Percentiles rank a stretch among this genome's conserved stretches.
Evolutionary conservation across 176 grass and related monocot species (phyloP).

Genomic region (Bolboschoenus planiculmis): DNA sequence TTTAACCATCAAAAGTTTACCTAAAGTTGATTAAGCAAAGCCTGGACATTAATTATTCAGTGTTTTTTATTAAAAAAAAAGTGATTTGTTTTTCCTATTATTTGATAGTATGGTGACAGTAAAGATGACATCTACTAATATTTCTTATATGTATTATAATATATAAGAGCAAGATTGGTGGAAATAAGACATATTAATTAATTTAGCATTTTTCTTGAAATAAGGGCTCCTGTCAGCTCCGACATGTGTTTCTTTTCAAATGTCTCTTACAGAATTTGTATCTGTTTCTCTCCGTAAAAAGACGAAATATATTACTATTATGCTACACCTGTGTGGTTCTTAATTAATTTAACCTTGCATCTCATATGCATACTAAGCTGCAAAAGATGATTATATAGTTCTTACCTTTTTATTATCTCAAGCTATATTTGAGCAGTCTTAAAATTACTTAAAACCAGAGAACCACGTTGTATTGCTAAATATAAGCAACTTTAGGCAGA

Average conservation of each 20-base stretch:
- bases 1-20: too few species aligned
- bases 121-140: not conserved
- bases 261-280: too few species aligned
- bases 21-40: too few species aligned
- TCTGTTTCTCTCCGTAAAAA: too few species aligned
- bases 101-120: not conserved
- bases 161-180: too few species aligned
- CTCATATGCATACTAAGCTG: not conserved
- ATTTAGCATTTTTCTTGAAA: too few species aligned
- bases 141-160: too few species aligned
- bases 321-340: too few species aligned
- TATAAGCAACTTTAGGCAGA: not conserved
- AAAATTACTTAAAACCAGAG: not conserved
- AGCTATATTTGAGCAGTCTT: not conserved
- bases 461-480: not conserved
- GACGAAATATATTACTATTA: too few species aligned
- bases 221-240: too few species aligned
- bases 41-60: not conserved
- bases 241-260: too few species aligned
- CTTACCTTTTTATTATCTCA: not conserved
- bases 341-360: not conserved
- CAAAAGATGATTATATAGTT: not conserved
- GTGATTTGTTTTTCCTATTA: not conserved
- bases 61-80: not conserved
- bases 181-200: too few species aligned